phyloP scores from a whole-genome alignment of 2,329 filamentous ascomycete species.

The Penicillium occitanis region DNA sequence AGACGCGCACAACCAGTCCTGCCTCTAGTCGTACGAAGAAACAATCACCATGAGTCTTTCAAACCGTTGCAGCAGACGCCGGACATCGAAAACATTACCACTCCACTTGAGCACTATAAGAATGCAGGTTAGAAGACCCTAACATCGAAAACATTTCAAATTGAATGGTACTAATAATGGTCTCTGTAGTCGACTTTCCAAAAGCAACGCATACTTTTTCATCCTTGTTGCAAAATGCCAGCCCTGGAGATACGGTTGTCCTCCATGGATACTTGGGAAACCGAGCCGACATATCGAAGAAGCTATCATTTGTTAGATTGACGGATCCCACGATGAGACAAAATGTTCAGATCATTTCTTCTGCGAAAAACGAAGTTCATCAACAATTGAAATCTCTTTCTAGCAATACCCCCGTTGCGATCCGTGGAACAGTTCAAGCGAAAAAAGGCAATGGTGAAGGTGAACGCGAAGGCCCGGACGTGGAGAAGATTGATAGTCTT shows the following conservation, averaged over 20 bases:
- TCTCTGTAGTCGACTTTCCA: slow-evolving; percentile 47
- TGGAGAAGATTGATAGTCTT: slow-evolving; percentile 41
- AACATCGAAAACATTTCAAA: background rate
- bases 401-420: slow-evolving; percentile 55
- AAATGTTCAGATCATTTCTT: slow-evolving; percentile 54
- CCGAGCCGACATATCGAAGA: slow-evolving; percentile 65
- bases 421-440: slow-evolving; percentile 51
- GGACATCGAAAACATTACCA: slow-evolving; percentile 14
- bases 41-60: slow-evolving; percentile 19
- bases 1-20: slow-evolving; percentile 6
- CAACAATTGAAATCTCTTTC: slow-evolving; percentile 46
- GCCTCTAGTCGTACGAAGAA: background rate
- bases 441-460: slow-evolving; percentile 34
- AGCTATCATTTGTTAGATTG: slow-evolving; percentile 68
- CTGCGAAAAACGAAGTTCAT: slow-evolving; percentile 38
- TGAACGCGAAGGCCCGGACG: slow-evolving; percentile 32
- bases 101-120: slow-evolving; percentile 47
- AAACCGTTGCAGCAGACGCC: slow-evolving; percentile 27
- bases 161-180: background rate
- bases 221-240: slow-evolving; percentile 33
- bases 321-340: slow-evolving; percentile 45
- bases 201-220: slow-evolving; percentile 44
- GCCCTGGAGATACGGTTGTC: slow-evolving; percentile 47
- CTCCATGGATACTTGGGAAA: slow-evolving; percentile 72
- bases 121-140: slow-evolving; percentile 40